Evolutionary conservation across 306 rosid species (phyloP).

Genomic region (Ormosia semicastrata): DNA sequence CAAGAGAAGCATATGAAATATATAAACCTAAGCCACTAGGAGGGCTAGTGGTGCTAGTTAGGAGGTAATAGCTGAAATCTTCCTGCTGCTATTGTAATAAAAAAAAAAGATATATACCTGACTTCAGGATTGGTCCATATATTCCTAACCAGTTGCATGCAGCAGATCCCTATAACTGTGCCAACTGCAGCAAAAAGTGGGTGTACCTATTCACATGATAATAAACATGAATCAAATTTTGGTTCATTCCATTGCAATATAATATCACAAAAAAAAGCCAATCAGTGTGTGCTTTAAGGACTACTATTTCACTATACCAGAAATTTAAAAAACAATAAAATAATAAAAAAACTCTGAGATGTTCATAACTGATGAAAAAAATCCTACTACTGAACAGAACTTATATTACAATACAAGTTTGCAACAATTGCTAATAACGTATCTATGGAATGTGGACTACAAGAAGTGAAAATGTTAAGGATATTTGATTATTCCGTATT

Average conservation of each 20-base stretch:
- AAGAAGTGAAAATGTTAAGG: background rate
- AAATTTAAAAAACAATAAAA: no score
- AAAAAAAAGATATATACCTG: slow-evolving; percentile 36
- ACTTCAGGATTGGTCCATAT: slow-evolving; percentile 76
- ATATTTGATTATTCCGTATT: background rate
- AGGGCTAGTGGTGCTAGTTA: no score
- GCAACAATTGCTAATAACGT: background rate
- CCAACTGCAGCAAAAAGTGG: slow-evolving; percentile 78
- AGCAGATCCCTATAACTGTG: slow-evolving; percentile 63
- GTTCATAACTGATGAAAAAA: background rate
- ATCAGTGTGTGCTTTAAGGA: background rate
- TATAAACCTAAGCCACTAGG: background rate
- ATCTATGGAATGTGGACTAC: background rate
- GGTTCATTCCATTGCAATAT: background rate
- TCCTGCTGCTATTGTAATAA: background rate
- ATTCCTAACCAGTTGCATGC: slow-evolving; percentile 69
- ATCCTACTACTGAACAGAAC: background rate
- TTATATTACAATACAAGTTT: background rate
- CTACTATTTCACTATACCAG: background rate
- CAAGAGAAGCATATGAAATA: background rate
- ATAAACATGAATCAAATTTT: background rate
- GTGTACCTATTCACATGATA: slow-evolving; percentile 49
- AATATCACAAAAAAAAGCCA: background rate
- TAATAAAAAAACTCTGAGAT: background rate
- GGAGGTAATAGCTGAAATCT: background rate